These are phyloP conservation scores for Chlorophyllum brunneum DNA, from an alignment of 768 basidiomycete species.

Conservation along the genomic window DNA sequence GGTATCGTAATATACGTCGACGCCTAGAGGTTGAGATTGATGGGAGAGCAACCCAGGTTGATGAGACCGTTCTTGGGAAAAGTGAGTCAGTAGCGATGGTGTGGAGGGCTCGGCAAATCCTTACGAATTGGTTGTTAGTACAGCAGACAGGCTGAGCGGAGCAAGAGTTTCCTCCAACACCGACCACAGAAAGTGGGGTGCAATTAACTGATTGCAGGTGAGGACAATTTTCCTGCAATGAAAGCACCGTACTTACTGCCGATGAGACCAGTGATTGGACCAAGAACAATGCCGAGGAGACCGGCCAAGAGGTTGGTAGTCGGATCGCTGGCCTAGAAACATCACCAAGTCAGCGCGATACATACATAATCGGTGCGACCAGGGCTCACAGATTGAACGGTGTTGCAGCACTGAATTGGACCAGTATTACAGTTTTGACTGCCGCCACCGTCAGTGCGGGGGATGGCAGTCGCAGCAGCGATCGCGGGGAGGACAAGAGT, in stretches of 20 bases:
- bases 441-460: neutral
- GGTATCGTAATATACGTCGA: neutral
- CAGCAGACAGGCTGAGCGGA: slow-evolving; percentile 28
- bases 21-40: slow-evolving; percentile 13
- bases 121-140: slow-evolving; percentile 22
- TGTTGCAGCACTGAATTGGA: slow-evolving; percentile 19
- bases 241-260: slow-evolving; percentile 5
- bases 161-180: slow-evolving; percentile 18
- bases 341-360: neutral
- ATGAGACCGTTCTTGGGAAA: slow-evolving; percentile 17
- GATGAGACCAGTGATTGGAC: slow-evolving; percentile 20
- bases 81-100: neutral
- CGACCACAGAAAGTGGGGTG: slow-evolving; percentile 18
- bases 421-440: neutral
- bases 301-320: neutral
- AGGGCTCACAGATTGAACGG: slow-evolving; percentile 10
- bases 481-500: slow-evolving; percentile 21
- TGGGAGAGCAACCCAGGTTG: slow-evolving; percentile 21
- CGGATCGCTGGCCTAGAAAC: neutral
- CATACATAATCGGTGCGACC: neutral
- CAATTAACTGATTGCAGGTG: slow-evolving; percentile 15
- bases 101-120: neutral
- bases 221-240: slow-evolving; percentile 6
- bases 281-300: slow-evolving; percentile 14
- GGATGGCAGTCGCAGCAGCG: slow-evolving; percentile 19